These are phyloP conservation scores for Thozetella sp. DNA, from an alignment of 495 filamentous ascomycete species.

Conservation along the genomic window DNA sequence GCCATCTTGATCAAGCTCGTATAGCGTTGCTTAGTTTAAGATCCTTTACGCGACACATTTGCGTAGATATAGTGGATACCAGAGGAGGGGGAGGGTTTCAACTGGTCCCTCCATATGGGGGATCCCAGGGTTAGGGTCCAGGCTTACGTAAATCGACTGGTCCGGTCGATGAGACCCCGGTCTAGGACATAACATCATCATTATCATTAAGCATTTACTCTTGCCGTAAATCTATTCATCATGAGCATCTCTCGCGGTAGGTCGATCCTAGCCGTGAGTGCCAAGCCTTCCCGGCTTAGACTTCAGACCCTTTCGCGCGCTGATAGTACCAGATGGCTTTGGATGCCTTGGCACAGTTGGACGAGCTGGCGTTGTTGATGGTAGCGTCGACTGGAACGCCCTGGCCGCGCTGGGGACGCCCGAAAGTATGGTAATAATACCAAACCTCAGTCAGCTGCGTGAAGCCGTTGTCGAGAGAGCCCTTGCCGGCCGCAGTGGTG, in stretches of 20 bases:
- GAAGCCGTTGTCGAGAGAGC: conserved; percentile 39
- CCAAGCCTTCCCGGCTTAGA: neutral
- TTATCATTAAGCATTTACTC: neutral
- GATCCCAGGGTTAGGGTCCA: too few relatives aligned
- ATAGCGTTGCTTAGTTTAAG: too few relatives aligned
- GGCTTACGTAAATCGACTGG: too few relatives aligned
- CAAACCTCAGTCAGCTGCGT: conserved; percentile 49
- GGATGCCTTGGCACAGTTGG: conserved; percentile 38
- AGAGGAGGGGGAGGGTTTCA: too few relatives aligned
- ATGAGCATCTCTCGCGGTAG: neutral
- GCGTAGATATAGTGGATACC: too few relatives aligned
- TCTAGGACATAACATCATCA: conserved; percentile 1
- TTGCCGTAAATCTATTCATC: neutral
- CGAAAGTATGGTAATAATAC: conserved; percentile 51
- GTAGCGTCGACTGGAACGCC: conserved; percentile 39
- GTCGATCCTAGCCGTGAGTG: neutral
- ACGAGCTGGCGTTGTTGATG: conserved; percentile 28
- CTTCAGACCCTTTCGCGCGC: conserved; percentile 27
- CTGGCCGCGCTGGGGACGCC: conserved; percentile 41
- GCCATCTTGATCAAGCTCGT: too few relatives aligned
- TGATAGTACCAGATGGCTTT: conserved; percentile 44
- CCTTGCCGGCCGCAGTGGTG: conserved; percentile 43
- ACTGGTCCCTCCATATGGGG: too few relatives aligned
- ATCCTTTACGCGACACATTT: too few relatives aligned
- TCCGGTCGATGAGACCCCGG: too few relatives aligned